Conservation (phyloP, 352 stramenopile species). For the Lagenidium giganteum region DNA sequence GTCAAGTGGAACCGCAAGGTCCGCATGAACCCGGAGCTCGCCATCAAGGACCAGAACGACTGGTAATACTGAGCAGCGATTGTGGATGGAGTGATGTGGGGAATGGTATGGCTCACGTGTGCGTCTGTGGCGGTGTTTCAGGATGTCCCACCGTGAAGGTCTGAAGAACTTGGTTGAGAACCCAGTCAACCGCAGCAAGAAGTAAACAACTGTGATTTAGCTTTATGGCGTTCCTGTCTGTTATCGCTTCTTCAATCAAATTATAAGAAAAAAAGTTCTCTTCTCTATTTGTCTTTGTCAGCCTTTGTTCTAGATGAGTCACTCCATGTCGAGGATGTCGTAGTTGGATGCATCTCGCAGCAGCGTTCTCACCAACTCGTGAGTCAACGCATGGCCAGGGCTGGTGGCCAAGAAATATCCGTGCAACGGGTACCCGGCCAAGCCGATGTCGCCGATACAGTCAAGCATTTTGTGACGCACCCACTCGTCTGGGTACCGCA, state of each 20-base stretch:
- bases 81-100: too few relatives aligned
- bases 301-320: too few relatives aligned
- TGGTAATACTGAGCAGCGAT: too few relatives aligned
- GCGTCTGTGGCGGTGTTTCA: too few relatives aligned
- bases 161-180: slow-evolving; percentile 38
- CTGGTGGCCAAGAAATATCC: slow-evolving; percentile 66
- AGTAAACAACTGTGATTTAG: slow-evolving; percentile 10
- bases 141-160: slow-evolving; percentile 41
- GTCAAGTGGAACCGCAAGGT: slow-evolving; percentile 57
- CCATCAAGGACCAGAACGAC: slow-evolving; percentile 27
- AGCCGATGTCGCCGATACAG: slow-evolving; percentile 56
- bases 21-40: slow-evolving; percentile 49
- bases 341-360: slow-evolving; percentile 44
- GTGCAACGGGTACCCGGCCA: slow-evolving; percentile 49
- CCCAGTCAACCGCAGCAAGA: slow-evolving; percentile 26
- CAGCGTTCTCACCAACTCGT: slow-evolving; percentile 45
- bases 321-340: too few relatives aligned
- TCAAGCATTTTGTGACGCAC: slow-evolving; percentile 69
- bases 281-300: background rate
- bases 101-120: too few relatives aligned
- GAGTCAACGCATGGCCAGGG: slow-evolving; percentile 58
- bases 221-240: too few relatives aligned
- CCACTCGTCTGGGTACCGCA: slow-evolving; percentile 66
- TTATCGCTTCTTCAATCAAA: too few relatives aligned
- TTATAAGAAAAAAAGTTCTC: background rate